Percentiles rank a stretch among this genome's conserved stretches.
phyloP scores from a whole-genome alignment of 23 red algal genomes.

The Agarophyton chilense region DNA sequence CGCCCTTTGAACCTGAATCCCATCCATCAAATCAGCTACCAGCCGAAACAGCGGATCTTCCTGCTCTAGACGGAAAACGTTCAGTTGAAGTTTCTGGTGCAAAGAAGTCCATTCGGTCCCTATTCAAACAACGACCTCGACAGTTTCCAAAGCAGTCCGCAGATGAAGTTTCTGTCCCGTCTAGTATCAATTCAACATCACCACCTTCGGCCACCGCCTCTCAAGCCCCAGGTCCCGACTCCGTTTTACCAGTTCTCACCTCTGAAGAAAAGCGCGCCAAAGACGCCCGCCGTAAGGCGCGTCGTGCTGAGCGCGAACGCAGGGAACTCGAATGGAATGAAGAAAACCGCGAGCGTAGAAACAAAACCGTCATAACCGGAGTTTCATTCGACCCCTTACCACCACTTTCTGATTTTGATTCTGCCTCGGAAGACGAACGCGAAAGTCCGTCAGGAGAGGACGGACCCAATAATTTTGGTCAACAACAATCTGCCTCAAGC shows the following conservation, averaged over 20 bases:
- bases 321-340: conserved; percentile 24
- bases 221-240: neutral
- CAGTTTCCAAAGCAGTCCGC: neutral
- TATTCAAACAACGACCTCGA: conserved; percentile 3
- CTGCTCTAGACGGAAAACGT: neutral
- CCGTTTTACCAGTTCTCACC: neutral
- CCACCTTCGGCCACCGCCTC: neutral
- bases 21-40: neutral
- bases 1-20: neutral
- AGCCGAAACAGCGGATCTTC: neutral
- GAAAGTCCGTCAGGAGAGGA: neutral
- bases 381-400: conserved; percentile 22
- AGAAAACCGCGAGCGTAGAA: conserved; percentile 27
- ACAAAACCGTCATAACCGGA: neutral
- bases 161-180: neutral
- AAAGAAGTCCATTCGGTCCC: neutral
- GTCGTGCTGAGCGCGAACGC: conserved; percentile 33
- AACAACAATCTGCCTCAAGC: neutral
- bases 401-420: conserved; percentile 23
- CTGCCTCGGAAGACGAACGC: conserved; percentile 36
- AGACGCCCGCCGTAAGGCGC: conserved; percentile 25
- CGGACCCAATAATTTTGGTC: neutral
- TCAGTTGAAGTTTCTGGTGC: neutral
- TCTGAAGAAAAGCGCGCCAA: neutral
- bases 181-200: neutral